Conservation (phyloP, 495 filamentous ascomycete species). For the Tuber magnatum region DNA sequence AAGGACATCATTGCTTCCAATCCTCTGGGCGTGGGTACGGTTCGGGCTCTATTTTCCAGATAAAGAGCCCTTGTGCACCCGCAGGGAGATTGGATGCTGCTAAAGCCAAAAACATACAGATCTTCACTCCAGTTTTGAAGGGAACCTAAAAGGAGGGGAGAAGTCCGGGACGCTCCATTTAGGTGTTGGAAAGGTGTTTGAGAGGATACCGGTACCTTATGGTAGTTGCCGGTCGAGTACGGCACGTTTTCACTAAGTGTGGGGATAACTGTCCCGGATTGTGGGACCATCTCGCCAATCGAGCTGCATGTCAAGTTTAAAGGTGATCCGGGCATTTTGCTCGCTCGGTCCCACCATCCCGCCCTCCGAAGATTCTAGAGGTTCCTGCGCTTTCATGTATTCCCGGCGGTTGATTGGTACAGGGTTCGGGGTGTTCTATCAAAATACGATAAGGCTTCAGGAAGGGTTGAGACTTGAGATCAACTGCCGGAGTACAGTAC, state of each 20-base stretch:
- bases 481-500: no score
- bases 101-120: neutral
- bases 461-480: neutral
- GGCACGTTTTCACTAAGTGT: neutral
- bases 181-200: neutral
- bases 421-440: neutral
- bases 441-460: neutral
- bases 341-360: neutral
- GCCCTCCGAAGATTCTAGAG: neutral
- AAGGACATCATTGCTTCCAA: neutral
- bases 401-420: neutral
- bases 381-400: neutral
- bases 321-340: neutral
- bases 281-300: neutral
- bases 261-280: neutral
- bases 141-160: neutral
- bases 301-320: neutral
- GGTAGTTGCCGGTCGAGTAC: neutral
- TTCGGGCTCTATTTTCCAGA: neutral
- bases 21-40: neutral
- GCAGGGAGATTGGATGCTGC: neutral
- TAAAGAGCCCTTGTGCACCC: neutral
- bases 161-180: neutral
- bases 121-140: neutral
- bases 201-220: neutral